Conservation (phyloP, 2,329 filamentous ascomycete species). For the Lachnellula hyalina region DNA sequence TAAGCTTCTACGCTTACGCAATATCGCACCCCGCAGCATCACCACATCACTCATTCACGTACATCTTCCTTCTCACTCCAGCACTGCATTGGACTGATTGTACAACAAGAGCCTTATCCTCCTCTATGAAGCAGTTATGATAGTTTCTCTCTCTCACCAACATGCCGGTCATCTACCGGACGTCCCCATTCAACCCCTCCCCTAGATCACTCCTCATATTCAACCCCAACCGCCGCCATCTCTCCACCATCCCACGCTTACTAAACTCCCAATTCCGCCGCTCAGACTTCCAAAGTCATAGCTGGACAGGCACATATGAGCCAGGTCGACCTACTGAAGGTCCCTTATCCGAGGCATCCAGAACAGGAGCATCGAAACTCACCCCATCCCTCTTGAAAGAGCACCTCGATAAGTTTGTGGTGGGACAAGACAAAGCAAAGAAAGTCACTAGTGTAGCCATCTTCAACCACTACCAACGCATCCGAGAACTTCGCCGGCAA, state of each 20-base stretch:
- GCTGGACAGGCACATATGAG: constrained; percentile 59
- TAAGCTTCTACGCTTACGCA: background rate
- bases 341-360: constrained; percentile 46
- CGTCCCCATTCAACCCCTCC: background rate
- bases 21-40: background rate
- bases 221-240: constrained; percentile 12
- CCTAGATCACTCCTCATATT: background rate
- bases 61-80: background rate
- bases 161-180: constrained; percentile 22
- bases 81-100: too few species aligned
- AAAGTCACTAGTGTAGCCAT: constrained; percentile 89
- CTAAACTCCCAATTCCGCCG: constrained; percentile 34
- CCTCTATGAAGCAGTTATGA: constrained; percentile 19
- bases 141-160: constrained; percentile 1
- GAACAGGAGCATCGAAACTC: constrained; percentile 56
- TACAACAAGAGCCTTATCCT: too few species aligned
- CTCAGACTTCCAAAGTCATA: constrained; percentile 52
- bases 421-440: constrained; percentile 91
- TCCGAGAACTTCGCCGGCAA: constrained; percentile 68
- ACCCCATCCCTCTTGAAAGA: constrained; percentile 72
- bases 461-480: constrained; percentile 92
- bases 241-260: constrained; percentile 2
- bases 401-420: constrained; percentile 91
- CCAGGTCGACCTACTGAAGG: constrained; percentile 55
- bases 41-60: background rate